A percentile compares a stretch with the other conserved stretches of the same genome.
Evolutionary conservation across 2,329 filamentous ascomycete species (phyloP).

Genomic region (Endocalyx cinctus): DNA sequence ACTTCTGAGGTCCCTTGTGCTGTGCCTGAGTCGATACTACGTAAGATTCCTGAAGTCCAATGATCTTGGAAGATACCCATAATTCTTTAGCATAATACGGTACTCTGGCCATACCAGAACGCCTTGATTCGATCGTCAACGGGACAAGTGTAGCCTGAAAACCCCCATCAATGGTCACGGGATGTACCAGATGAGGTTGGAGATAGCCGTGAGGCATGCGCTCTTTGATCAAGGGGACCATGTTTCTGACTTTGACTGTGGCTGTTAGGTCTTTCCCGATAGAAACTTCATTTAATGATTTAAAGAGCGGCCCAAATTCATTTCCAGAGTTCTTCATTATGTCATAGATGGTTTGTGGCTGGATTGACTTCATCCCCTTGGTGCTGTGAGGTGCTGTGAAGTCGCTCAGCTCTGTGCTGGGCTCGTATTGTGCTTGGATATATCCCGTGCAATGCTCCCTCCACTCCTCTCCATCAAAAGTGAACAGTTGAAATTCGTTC

Average conservation of each 20-base stretch:
- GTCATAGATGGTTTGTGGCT: slow-evolving; percentile 6
- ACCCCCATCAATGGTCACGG: slow-evolving; percentile 11
- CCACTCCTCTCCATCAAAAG: slow-evolving; percentile 11
- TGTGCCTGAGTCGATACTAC: not conserved
- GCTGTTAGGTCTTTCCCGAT: slow-evolving; percentile 1
- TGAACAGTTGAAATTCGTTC: slow-evolving; percentile 16
- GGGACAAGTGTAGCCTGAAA: slow-evolving; percentile 12
- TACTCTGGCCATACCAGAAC: slow-evolving; percentile 1
- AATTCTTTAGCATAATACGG: not conserved
- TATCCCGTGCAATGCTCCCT: slow-evolving; percentile 11
- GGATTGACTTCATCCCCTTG: slow-evolving; percentile 1
- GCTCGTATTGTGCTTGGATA: slow-evolving; percentile 8
- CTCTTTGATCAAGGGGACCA: slow-evolving; percentile 3
- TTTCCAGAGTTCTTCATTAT: slow-evolving; percentile 8
- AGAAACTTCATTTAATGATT: slow-evolving; percentile 9
- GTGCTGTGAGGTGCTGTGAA: slow-evolving; percentile 1
- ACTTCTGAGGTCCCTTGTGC: not conserved
- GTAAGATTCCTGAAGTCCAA: not conserved
- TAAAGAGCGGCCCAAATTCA: slow-evolving; percentile 13
- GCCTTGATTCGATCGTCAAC: slow-evolving; percentile 2
- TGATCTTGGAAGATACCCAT: not conserved
- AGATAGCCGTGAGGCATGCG: slow-evolving; percentile 11
- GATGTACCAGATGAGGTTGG: slow-evolving; percentile 14
- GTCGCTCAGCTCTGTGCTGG: not conserved
- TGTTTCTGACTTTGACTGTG: slow-evolving; percentile 7